Evolutionary conservation across 441 rosid species (phyloP), one percentile per base, ranked within the genome.

Genomic region (Populus hybrid): DNA sequence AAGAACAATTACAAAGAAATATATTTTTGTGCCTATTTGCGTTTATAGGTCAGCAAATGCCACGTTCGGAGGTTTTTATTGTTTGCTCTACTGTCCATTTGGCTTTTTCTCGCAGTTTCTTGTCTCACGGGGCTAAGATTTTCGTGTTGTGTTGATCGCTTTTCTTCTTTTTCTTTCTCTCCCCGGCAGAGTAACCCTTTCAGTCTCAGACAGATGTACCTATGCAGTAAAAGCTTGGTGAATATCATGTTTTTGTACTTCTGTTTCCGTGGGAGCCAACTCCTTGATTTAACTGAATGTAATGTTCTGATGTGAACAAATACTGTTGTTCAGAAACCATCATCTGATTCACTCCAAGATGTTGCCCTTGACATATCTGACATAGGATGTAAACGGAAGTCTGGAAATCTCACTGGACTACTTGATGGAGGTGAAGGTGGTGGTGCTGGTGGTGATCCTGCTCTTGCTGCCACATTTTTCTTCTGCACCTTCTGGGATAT

Each of bases 331-430:
- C 83, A 86, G 65, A 83, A 88, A 78, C 81, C 88, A 69, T 83
- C 80, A 24, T 87, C 88, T 10, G 92, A 83, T 50, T 86, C 90
- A 46, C 84, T 82, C 16, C 83, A 80, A 65, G 79, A 81, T 61
- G 75, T 65, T 26, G 76, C 69, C 36, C 73, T 32, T 18, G 82
- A 80, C 69, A 76, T 75, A 26, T 85, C 82, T 9, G 84, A 76
- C 75, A 80, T 67, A 79, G 85, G 82, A 72, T 85, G 86, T 28
- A 78, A 38, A 24, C 82, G 81, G 69, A 82, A 84, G 69, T 83
- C 84, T 23, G 75, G 85, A 28, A 85, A 81, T 75, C 69, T 83
- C 72, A 59, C 69, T 4, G 80, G 73, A 73, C 57, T 75, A 73
- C 76, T 83, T 57, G 70, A 26, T 68, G 83, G 35, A 28, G 81